phyloP scores from a whole-genome alignment of 805 yeast species.

The Tetrapisispora namnaoensis region DNA sequence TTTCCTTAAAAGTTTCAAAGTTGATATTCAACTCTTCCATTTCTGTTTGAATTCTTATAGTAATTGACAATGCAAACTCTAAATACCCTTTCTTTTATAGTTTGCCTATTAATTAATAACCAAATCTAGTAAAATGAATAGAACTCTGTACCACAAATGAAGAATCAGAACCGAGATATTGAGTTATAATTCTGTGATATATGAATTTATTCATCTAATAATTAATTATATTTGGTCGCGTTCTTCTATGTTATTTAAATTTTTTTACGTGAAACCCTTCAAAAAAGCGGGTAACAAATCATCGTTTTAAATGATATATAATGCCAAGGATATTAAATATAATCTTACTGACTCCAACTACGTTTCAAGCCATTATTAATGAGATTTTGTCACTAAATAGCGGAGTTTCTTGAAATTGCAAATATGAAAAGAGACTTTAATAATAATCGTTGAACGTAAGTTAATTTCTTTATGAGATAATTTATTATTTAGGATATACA shows the following conservation, averaged over 20 bases:
- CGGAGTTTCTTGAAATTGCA: too few species aligned
- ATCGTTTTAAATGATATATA: conserved; percentile 1
- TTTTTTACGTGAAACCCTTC: not conserved
- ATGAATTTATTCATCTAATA: not conserved
- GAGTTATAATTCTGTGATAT: too few species aligned
- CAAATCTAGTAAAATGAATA: too few species aligned
- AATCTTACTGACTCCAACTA: too few species aligned
- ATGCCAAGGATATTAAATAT: too few species aligned
- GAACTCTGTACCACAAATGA: not conserved
- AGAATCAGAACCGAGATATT: not conserved
- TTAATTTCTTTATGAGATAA: not conserved
- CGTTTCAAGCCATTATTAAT: too few species aligned
- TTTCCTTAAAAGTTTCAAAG: conserved; percentile 20
- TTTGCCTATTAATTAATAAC: not conserved
- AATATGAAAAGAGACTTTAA: too few species aligned
- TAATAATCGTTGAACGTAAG: too few species aligned
- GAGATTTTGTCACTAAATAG: too few species aligned
- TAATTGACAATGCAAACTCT: not conserved
- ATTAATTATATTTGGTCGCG: not conserved
- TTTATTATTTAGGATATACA: not conserved
- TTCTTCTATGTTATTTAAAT: not conserved
- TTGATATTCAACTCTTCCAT: conserved; percentile 28
- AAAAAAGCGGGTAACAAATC: not conserved
- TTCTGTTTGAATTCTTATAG: not conserved
- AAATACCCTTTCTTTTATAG: not conserved